Evolutionary conservation across 2,329 filamentous ascomycete species (phyloP).

Genomic region (Ophiosphaerella korrae): DNA sequence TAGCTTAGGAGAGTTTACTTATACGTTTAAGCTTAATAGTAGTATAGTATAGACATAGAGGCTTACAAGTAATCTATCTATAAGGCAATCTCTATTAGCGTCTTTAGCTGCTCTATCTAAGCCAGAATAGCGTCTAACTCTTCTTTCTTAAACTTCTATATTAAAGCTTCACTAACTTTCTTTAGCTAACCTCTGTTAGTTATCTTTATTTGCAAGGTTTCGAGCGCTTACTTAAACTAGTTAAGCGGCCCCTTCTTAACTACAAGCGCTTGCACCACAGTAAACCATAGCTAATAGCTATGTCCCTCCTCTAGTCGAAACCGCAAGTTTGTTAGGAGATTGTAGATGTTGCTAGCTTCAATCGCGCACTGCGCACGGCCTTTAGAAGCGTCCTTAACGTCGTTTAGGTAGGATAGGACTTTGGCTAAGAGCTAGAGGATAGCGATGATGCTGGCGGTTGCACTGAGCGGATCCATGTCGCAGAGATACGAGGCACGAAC

Average conservation of each 20-base stretch:
- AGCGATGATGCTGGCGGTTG: conserved; percentile 30
- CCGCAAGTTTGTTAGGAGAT: too few species aligned
- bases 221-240: conserved; percentile 30
- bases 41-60: too few species aligned
- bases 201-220: too few species aligned
- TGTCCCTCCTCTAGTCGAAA: too few species aligned
- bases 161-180: too few species aligned
- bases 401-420: conserved; percentile 25
- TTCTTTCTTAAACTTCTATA: too few species aligned
- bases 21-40: conserved; percentile 1
- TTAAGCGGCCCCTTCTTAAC: conserved; percentile 33
- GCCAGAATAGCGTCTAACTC: conserved; percentile 21
- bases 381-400: conserved; percentile 26
- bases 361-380: conserved; percentile 10
- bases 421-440: conserved; percentile 25
- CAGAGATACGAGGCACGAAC: not conserved
- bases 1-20: too few species aligned
- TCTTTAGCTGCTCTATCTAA: conserved; percentile 23
- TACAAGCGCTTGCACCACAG: too few species aligned
- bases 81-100: too few species aligned
- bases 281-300: too few species aligned
- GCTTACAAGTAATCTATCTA: too few species aligned
- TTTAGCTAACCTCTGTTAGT: too few species aligned
- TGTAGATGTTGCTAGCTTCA: conserved; percentile 1
- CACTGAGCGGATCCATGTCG: not conserved